Conservation (phyloP, 176 grass and related monocot genomes). For the Triticum urartu region DNA sequence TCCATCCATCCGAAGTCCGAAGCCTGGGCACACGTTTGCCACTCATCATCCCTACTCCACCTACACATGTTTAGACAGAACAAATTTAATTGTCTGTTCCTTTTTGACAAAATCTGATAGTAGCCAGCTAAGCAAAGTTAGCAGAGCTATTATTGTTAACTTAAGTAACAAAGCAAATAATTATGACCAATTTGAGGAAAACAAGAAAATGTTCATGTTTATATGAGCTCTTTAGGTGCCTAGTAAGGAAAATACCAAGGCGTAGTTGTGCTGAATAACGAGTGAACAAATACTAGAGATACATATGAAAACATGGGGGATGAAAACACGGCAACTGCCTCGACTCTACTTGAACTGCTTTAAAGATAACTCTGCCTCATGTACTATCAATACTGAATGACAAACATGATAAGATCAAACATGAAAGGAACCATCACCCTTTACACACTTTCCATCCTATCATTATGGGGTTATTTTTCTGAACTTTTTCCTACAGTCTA, state of each 20-base stretch:
- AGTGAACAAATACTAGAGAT: neutral
- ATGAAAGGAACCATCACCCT: neutral
- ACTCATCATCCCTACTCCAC: constrained; percentile 64
- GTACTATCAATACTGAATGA: neutral
- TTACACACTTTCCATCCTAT: neutral
- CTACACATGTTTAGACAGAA: constrained; percentile 46
- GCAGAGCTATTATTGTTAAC: neutral
- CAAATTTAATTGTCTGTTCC: neutral
- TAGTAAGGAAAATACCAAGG: neutral
- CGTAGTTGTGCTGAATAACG: neutral
- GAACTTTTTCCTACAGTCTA: neutral
- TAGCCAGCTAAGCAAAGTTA: neutral
- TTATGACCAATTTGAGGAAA: neutral
- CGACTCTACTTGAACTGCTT: neutral
- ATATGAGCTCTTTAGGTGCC: neutral
- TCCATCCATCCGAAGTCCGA: constrained; percentile 90
- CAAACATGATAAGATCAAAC: neutral
- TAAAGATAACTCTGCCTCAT: neutral
- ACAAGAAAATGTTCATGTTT: neutral
- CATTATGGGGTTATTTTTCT: neutral
- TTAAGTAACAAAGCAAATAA: neutral
- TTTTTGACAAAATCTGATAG: neutral
- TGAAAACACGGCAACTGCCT: neutral
- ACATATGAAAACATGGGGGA: neutral
- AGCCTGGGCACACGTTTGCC: constrained; percentile 56